Base-by-base conservation (phyloP, 805 yeast species). In the Monosporozyma solicola region DNA sequence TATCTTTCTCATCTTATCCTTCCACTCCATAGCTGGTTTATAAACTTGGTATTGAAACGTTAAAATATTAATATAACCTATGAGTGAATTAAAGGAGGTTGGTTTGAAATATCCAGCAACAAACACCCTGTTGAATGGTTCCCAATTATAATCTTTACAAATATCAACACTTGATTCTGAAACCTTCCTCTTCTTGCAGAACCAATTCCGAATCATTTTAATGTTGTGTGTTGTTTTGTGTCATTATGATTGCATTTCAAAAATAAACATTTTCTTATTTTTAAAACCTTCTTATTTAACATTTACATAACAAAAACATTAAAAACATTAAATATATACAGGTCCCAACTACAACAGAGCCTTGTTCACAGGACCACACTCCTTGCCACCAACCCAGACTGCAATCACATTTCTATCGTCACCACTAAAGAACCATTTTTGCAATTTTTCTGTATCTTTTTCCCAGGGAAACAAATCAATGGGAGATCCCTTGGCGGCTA, bases 401-500 rank as follows among this genome's bases (percentile, higher is more conserved):
- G 75, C 75, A 5, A 72, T 63, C 35, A 92, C 82, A 66, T 94
- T 94, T 63, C 98, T 78, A 67, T 94, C 97, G 69, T 94, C 99
- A 20, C 98, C 98, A 54, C 82, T 79, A 67, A 89, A 94, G 8
- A 92, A 72, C 99, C 99, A 94, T 67, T 89, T 90, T 55, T 87
- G 87, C 3, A 90, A 66, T 62, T 85, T 80, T 31, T 72, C 72
- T 16, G 39, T 45, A 3, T 15, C 25, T 22, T 33, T 24, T 62
- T 85, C 91, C 85, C 90, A 86, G 3, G 75, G 78, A 64, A 89
- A 91, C 1, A 87, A 71, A 62, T 91, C 96, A 31, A 90, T 76
- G 49, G 78, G 82, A 0, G 92, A 82, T 16, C 70, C 77, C 0
- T 55, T 50, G n/a, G 74, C 57, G 47, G 69, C 69, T 47, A 91